phyloP scores from a whole-genome alignment of 1,284 basidiomycete genomes.

The Cryptococcus sp. region DNA sequence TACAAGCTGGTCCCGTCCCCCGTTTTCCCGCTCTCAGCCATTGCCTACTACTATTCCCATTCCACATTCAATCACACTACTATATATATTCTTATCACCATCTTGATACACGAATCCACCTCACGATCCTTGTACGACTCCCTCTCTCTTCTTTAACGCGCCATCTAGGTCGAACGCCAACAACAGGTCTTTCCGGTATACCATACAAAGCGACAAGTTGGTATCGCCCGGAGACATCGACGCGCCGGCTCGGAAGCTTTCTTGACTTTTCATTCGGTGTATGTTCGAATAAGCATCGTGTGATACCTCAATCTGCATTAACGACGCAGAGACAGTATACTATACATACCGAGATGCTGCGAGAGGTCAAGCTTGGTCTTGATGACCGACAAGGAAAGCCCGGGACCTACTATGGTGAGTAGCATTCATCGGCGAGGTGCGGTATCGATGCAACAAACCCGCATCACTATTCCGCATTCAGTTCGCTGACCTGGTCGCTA shows the following conservation, averaged over 20 bases:
- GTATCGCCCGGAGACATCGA: neutral
- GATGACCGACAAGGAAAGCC: slow-evolving; percentile 14
- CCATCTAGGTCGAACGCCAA: too few species aligned
- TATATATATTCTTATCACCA: too few species aligned
- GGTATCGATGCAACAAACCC: neutral
- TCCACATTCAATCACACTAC: too few species aligned
- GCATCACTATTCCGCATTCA: neutral
- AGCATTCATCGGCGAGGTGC: neutral
- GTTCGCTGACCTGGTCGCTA: neutral
- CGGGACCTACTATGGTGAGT: slow-evolving; percentile 30
- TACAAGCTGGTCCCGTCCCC: too few species aligned
- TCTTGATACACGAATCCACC: too few species aligned
- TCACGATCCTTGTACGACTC: too few species aligned
- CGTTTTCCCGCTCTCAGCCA: too few species aligned
- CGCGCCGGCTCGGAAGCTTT: neutral
- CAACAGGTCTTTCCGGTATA: too few species aligned
- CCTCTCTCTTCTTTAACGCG: too few species aligned
- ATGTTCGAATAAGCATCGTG: neutral
- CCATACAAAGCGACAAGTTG: slow-evolving; percentile 3
- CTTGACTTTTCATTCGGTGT: neutral
- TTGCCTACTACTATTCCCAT: too few species aligned
- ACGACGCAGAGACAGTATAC: too few species aligned
- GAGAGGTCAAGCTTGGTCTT: slow-evolving; percentile 38
- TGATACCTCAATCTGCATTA: neutral
- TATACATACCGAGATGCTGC: slow-evolving; percentile 23